Base-by-base conservation (phyloP, 2,329 filamentous ascomycete genomes). In the Hypoxylon sp. region DNA sequence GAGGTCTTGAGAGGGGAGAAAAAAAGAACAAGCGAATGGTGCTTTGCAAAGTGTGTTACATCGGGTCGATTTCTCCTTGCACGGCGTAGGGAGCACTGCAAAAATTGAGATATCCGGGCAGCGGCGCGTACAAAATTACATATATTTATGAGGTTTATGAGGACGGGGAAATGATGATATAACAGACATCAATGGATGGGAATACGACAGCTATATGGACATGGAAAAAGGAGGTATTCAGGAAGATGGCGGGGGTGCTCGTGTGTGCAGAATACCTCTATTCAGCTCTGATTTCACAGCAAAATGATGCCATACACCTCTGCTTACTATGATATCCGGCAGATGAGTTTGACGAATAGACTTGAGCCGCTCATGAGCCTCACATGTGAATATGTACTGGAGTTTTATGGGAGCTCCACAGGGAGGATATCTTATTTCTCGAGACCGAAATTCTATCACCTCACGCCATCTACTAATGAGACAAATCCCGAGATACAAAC, bases 1-100 rank as follows among this genome's bases (percentile, higher is more conserved):
- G 50, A 61, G 40, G 17, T 43, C 29, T n/a, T n/a, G n/a, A n/a
- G n/a, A n/a, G n/a, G n/a, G n/a, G 23, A 43, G 38, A 48, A 61
- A 35, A 35, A 9, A 20, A 50, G 43, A 37, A 24, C 9, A 38
- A 37, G 20, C 49, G 42, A 46, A 50, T 33, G 37, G 33, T 57
- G 37, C 48, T 54, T 26, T 29, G 26, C 46, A 38, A n/a, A n/a
- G 48, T 49, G 20, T 18, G 49, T 40, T 46, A 27, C 35, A 52
- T 47, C n/a, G 55, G 31, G 31, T 23, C 43, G 26, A 46, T 54
- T 20, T 23, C 13, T 6, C 15, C 15, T 24, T 20, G 17, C 27
- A 17, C 21, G 42, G 46, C 27, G 20, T 35, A 49, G 15, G 53
- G 20, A 48, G 50, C 33, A 17, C 29, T 17, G 7, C 29, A 23